Evolutionary conservation across 2,329 filamentous ascomycete genomes (phyloP).

Genomic region (Penicillium hordei): DNA sequence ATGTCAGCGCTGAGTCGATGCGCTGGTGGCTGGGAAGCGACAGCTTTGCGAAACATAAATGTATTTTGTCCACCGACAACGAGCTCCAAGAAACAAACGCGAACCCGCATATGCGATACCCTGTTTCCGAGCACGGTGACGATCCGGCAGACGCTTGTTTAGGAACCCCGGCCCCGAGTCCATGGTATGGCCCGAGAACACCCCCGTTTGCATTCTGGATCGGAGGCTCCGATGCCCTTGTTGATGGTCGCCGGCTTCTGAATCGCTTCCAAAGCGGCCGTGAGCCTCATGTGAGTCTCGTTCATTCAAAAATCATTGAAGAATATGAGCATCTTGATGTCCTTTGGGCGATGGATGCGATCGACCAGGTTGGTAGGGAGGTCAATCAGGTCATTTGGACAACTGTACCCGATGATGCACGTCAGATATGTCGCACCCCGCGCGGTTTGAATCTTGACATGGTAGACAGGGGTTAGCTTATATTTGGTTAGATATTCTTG

Average conservation of each 20-base stretch:
- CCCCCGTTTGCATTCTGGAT: constrained; percentile 90
- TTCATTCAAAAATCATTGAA: constrained; percentile 78
- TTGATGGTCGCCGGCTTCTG: constrained; percentile 75
- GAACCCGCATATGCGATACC: constrained; percentile 26
- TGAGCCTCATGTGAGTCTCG: constrained; percentile 77
- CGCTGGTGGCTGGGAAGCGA: constrained; percentile 91
- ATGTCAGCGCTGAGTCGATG: constrained; percentile 87
- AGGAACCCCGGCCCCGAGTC: constrained; percentile 44
- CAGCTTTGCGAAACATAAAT: constrained; percentile 81
- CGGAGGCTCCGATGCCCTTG: constrained; percentile 76
- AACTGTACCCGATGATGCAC: constrained; percentile 60
- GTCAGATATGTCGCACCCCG: constrained; percentile 62
- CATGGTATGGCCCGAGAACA: constrained; percentile 78
- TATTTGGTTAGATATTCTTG: neutral
- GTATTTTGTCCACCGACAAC: constrained; percentile 78
- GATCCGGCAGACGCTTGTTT: constrained; percentile 19
- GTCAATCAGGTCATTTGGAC: constrained; percentile 81
- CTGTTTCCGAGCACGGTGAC: constrained; percentile 15
- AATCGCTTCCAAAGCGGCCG: constrained; percentile 71
- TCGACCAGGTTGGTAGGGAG: constrained; percentile 79
- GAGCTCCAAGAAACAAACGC: constrained; percentile 61
- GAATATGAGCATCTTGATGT: constrained; percentile 94
- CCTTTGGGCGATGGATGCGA: constrained; percentile 87
- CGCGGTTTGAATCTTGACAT: constrained; percentile 40
- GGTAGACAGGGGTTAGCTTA: neutral